Evolutionary conservation across 805 yeast species (phyloP).

Genomic region (Novakomyces olei): DNA sequence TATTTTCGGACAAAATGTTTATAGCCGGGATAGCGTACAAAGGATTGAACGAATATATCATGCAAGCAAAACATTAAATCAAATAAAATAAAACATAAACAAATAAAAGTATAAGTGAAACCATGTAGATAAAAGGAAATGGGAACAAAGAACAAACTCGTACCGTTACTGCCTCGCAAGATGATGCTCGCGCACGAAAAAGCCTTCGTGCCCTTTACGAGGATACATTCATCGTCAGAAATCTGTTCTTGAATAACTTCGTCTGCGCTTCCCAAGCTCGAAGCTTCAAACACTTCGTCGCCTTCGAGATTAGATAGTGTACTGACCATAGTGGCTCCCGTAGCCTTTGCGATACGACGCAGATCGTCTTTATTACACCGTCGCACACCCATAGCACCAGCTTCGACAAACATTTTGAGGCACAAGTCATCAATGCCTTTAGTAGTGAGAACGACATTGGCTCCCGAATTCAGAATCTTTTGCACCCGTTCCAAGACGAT

Average conservation of each 20-base stretch:
- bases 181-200: conserved; percentile 83
- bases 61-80: no score
- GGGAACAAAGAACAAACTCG: not conserved
- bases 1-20: no score
- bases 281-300: conserved; percentile 72
- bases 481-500: conserved; percentile 62
- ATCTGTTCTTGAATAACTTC: conserved; percentile 76
- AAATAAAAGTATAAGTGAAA: no score
- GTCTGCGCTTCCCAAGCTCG: conserved; percentile 72
- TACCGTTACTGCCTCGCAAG: conserved; percentile 74
- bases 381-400: conserved; percentile 86
- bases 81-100: no score
- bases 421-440: conserved; percentile 90
- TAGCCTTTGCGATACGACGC: conserved; percentile 89
- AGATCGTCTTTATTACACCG: conserved; percentile 92
- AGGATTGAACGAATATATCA: no score
- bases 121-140: not conserved
- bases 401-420: conserved; percentile 73
- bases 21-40: no score
- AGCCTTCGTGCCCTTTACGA: conserved; percentile 70
- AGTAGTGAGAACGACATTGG: conserved; percentile 78
- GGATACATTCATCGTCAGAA: conserved; percentile 92
- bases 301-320: conserved; percentile 88
- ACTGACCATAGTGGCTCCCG: conserved; percentile 80
- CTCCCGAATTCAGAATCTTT: conserved; percentile 69